Percentiles rank a stretch among this genome's conserved stretches.
Evolutionary conservation across 1,284 basidiomycete species (phyloP).

Genomic region (Peniophora sp.): DNA sequence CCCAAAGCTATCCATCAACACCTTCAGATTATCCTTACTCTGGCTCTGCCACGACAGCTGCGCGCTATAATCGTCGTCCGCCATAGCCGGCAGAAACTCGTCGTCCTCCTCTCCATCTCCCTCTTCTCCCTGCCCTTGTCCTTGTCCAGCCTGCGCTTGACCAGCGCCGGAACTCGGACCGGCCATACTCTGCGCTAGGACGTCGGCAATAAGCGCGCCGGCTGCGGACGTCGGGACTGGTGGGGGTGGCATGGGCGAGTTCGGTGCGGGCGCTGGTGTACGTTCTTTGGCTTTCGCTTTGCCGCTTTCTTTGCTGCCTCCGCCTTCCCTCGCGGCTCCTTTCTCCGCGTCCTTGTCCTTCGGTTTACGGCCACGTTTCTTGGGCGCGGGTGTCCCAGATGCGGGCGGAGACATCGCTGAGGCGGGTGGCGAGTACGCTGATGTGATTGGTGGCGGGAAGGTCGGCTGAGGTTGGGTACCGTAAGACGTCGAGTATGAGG

Average conservation of each 20-base stretch:
- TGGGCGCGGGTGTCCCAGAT: no score
- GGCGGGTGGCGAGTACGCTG: no score
- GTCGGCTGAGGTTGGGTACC: no score
- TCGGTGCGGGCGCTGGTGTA: conserved; percentile 8
- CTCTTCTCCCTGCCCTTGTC: conserved; percentile 18
- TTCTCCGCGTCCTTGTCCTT: conserved; percentile 24
- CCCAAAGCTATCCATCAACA: conserved; percentile 83
- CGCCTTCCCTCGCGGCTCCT: conserved; percentile 1
- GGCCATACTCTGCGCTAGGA: neutral
- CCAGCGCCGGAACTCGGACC: conserved; percentile 8
- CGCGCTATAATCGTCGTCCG: conserved; percentile 77
- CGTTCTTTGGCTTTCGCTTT: conserved; percentile 9
- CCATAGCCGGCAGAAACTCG: conserved; percentile 72
- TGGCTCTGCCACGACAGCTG: conserved; percentile 74
- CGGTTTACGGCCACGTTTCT: conserved; percentile 52
- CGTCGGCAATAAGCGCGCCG: conserved; percentile 2
- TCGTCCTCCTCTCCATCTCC: conserved; percentile 63
- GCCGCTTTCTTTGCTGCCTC: conserved; percentile 15
- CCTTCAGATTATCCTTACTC: conserved; percentile 77
- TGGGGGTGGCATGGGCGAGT: conserved; percentile 11
- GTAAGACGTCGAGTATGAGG: no score
- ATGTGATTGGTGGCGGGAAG: no score
- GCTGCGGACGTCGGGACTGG: neutral
- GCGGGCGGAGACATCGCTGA: no score
- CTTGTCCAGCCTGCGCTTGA: conserved; percentile 4